Conservation (phyloP, 805 yeast species). For the Starmerella stigmatis region DNA sequence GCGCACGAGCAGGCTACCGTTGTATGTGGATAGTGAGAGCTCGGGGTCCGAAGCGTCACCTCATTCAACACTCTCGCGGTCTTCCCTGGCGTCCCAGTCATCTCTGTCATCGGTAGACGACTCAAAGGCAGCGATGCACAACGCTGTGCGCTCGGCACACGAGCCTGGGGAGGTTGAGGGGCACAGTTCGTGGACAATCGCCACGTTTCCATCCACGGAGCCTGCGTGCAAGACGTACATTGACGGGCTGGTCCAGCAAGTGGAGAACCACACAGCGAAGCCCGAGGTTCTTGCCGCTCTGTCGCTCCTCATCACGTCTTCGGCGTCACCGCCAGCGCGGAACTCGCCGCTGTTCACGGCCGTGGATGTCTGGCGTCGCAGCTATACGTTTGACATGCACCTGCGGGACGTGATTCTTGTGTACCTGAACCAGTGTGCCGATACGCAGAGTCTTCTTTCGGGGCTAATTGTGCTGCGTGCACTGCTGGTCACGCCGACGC, state of each 20-base stretch:
- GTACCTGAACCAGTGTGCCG: slow-evolving; percentile 1
- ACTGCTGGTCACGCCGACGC: background rate
- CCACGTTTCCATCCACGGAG: slow-evolving; percentile 4
- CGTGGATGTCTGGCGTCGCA: slow-evolving; percentile 8
- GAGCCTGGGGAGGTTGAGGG: background rate
- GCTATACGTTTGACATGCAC: slow-evolving; percentile 12
- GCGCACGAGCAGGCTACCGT: background rate
- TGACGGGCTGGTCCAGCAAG: slow-evolving; percentile 3
- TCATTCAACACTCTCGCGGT: background rate
- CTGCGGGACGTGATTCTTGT: slow-evolving; percentile 14
- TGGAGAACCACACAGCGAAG: slow-evolving; percentile 3
- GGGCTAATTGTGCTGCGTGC: slow-evolving; percentile 12
- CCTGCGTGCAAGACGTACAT: slow-evolving; percentile 4
- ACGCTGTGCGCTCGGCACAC: too few species aligned
- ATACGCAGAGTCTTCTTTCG: background rate
- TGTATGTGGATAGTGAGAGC: slow-evolving; percentile 2
- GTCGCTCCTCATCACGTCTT: slow-evolving; percentile 12
- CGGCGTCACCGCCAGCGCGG: background rate
- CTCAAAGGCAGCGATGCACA: background rate
- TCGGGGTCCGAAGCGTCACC: slow-evolving; percentile 1
- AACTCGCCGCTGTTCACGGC: slow-evolving; percentile 6
- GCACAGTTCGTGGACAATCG: background rate
- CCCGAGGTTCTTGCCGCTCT: slow-evolving; percentile 9
- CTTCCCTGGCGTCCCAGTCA: background rate
- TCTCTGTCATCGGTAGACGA: background rate